phyloP scores from a whole-genome alignment of 345 rosid genomes.

The Brassica napus region DNA sequence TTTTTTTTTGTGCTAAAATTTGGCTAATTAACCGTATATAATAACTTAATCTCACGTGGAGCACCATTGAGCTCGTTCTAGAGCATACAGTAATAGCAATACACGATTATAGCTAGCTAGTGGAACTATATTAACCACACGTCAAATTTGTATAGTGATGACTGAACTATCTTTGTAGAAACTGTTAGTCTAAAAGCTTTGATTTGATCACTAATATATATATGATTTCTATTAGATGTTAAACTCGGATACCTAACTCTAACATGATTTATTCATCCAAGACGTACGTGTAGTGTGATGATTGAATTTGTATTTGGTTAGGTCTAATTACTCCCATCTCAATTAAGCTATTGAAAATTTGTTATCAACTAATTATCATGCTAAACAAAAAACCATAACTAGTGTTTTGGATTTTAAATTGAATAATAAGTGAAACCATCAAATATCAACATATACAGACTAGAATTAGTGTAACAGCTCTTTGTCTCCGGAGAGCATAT shows the following conservation, averaged over 20 bases:
- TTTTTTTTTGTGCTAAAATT: neutral
- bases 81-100: neutral
- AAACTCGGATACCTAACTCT: neutral
- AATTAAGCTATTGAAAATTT: neutral
- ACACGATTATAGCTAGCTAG: neutral
- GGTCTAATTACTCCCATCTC: neutral
- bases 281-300: neutral
- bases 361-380: neutral
- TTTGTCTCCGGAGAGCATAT: conserved; percentile 6
- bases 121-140: neutral
- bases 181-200: neutral
- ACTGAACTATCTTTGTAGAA: neutral
- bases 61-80: neutral
- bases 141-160: neutral
- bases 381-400: neutral
- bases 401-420: neutral
- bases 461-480: neutral
- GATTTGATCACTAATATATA: neutral
- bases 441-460: neutral
- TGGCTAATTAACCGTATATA: neutral
- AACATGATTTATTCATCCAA: neutral
- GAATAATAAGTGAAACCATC: neutral
- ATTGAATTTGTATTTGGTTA: neutral
- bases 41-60: neutral
- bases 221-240: neutral